Evolutionary conservation across 2,329 filamentous ascomycete species (phyloP).

Genomic region (Aspergillus viridinutans): DNA sequence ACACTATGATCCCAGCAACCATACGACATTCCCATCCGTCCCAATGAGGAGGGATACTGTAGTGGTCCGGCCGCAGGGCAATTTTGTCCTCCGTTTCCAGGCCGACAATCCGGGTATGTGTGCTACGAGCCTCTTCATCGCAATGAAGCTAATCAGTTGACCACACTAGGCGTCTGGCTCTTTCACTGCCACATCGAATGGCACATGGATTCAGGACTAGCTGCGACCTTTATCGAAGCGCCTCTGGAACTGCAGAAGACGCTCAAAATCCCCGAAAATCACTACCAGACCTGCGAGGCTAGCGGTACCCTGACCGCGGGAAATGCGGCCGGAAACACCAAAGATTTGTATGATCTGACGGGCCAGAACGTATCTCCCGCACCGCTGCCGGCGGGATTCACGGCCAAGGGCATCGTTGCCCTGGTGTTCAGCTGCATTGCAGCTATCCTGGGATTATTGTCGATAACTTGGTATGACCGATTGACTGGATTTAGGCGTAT

Average conservation of each 20-base stretch:
- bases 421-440: slow-evolving; percentile 66
- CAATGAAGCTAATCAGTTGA: neutral
- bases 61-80: slow-evolving; percentile 48
- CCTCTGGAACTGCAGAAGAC: slow-evolving; percentile 28
- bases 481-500: neutral
- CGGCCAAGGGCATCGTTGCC: slow-evolving; percentile 64
- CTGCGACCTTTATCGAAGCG: slow-evolving; percentile 50
- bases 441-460: slow-evolving; percentile 63
- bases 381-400: slow-evolving; percentile 64
- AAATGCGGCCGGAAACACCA: slow-evolving; percentile 69
- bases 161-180: slow-evolving; percentile 32
- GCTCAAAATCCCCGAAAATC: neutral
- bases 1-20: slow-evolving; percentile 30
- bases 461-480: slow-evolving; percentile 59
- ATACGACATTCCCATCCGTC: slow-evolving; percentile 27
- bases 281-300: slow-evolving; percentile 28
- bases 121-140: neutral
- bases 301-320: slow-evolving; percentile 52
- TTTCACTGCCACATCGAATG: slow-evolving; percentile 48
- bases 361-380: slow-evolving; percentile 55
- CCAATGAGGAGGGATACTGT: slow-evolving; percentile 52
- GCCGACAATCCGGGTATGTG: slow-evolving; percentile 46
- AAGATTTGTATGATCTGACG: slow-evolving; percentile 57
- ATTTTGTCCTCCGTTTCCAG: slow-evolving; percentile 50
- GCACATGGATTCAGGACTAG: slow-evolving; percentile 50